Evolutionary conservation across 345 rosid species (phyloP), one percentile per base, ranked within the genome.

Genomic region (Aquilaria yunnanensis): DNA sequence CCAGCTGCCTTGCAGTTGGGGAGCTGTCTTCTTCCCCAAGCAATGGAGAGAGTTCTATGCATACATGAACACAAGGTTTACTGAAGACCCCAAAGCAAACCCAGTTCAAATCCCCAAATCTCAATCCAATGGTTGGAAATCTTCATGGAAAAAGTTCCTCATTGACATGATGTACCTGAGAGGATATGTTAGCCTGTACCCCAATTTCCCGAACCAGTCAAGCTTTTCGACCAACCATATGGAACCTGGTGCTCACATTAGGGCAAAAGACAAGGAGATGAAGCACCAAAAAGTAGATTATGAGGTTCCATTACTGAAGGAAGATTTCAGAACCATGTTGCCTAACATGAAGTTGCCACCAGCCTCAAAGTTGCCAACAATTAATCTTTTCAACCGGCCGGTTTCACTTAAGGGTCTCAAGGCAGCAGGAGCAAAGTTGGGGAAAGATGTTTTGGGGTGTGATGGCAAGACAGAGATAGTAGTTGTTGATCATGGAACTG

Each of bases 171-270:
- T 94, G 99, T 90, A 94, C 67, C 84, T 94, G 5, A 73, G 99
- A 70, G 99, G 99, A 8, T 94, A 94, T 31, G 99, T 94, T 0
- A 90, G 89, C 68, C 87, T 94, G 4, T 94, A 90, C 61, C 99
- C 99, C 0, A 94, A 94, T 65, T 94, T 94, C 74, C 99, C 99
- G 0, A 79, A 68, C 75, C 99, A 94, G 73, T 77, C 89, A 8
- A 94, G 99, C 75, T 88, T 94, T 64, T 90, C 99, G 0, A 94
- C 99, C 2, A 94, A 94, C 79, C 99, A 94, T 66, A 88, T 94
- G 99, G 99, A 90, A 60, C 99, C 97, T n/a, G 99, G 99, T 47
- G 96, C 99, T 45, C 99, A 94, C 54, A 86, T 94, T 37, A 81
- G 95, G 59, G 91, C 99, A 2, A 94, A 86, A 60, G 97, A 94